These are phyloP conservation scores for Bipolaris oryzae DNA, from an alignment of 2,329 filamentous ascomycete species.

Conservation along the genomic window DNA sequence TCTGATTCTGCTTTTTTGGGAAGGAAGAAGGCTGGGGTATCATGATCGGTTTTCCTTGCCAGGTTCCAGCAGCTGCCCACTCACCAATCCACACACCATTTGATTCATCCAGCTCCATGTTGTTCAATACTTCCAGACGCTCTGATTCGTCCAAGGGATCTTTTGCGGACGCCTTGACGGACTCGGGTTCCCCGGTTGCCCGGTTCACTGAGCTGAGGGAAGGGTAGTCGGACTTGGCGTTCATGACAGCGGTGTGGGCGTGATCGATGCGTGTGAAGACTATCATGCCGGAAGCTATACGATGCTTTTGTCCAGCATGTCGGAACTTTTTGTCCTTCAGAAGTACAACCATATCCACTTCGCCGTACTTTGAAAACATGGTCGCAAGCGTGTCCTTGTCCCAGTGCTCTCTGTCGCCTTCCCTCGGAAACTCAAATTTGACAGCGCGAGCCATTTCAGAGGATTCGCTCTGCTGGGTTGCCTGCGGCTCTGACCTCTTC, in stretches of 20 bases:
- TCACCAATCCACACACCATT: neutral
- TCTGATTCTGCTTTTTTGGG: neutral
- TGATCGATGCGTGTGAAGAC: slow-evolving; percentile 64
- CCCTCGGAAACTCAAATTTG: slow-evolving; percentile 62
- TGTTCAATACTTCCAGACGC: neutral
- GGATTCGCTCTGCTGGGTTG: slow-evolving; percentile 45
- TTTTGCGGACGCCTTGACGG: slow-evolving; percentile 36
- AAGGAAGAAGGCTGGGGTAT: neutral
- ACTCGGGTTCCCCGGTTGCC: slow-evolving; percentile 59
- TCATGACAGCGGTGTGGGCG: slow-evolving; percentile 62
- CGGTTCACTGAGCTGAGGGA: slow-evolving; percentile 61
- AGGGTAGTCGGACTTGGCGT: slow-evolving; percentile 56
- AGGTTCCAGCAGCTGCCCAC: neutral
- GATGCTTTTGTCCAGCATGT: slow-evolving; percentile 57
- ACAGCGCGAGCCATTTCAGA: slow-evolving; percentile 62
- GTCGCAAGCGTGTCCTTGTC: slow-evolving; percentile 55
- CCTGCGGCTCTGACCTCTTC: slow-evolving; percentile 32
- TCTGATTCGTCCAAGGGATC: slow-evolving; percentile 26
- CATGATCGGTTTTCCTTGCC: neutral
- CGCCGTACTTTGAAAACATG: slow-evolving; percentile 62
- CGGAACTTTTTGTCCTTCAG: slow-evolving; percentile 63
- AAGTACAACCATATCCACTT: slow-evolving; percentile 60
- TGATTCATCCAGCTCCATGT: neutral
- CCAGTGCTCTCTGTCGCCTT: slow-evolving; percentile 52
- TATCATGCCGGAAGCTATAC: slow-evolving; percentile 60